These are phyloP conservation scores for Gaeumannomyces sp. DNA, from an alignment of 2,329 filamentous ascomycete species.

Conservation along the genomic window DNA sequence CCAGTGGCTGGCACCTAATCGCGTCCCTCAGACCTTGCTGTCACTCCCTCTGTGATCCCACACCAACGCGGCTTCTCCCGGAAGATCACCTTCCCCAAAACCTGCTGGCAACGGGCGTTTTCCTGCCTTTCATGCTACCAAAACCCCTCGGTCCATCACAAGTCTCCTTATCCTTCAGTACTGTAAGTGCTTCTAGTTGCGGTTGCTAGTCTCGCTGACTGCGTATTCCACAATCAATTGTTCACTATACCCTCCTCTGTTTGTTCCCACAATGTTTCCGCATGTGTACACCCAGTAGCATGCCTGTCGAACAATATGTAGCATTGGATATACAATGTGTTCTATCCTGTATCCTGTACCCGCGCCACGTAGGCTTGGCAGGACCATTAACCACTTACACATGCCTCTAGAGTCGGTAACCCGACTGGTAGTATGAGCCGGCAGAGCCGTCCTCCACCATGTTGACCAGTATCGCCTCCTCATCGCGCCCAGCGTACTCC, in stretches of 20 bases:
- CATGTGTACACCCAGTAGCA: neutral
- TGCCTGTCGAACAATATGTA: neutral
- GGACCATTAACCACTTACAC: neutral
- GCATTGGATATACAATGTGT: neutral
- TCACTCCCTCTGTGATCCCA: neutral
- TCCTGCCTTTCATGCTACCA: conserved; percentile 10
- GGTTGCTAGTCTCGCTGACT: neutral
- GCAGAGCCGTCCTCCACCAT: conserved; percentile 11
- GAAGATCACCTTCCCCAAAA: neutral
- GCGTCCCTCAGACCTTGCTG: neutral
- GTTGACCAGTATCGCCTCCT: conserved; percentile 14
- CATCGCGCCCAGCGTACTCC: conserved; percentile 12
- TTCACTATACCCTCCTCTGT: neutral
- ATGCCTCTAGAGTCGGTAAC: conserved; percentile 3
- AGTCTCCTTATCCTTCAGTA: neutral
- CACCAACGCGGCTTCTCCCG: neutral
- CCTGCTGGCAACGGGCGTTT: neutral
- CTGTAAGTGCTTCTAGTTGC: neutral
- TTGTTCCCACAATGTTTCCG: neutral
- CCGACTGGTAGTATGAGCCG: neutral
- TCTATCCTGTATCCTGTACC: neutral
- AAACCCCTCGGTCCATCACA: neutral
- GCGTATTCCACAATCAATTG: neutral
- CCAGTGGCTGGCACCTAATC: neutral
- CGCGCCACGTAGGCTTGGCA: neutral